A percentile compares a stretch with the other conserved stretches of the same genome.
Evolutionary conservation across 352 stramenopile genomes (phyloP).

Genomic region (Albugo laibachii): DNA sequence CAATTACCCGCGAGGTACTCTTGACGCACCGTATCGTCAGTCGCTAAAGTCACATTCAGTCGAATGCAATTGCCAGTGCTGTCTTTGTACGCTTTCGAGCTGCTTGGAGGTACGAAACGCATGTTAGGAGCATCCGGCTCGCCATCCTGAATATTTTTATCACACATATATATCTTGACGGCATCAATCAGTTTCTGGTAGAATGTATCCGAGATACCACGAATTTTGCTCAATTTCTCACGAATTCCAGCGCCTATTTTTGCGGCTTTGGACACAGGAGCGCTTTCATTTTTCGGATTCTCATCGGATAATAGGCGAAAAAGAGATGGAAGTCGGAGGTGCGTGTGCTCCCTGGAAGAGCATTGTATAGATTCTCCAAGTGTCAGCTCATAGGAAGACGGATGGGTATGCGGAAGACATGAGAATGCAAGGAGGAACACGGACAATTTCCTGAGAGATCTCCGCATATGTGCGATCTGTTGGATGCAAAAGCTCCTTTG

Average conservation of each 20-base stretch:
- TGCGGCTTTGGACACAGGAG: conserved; percentile 20
- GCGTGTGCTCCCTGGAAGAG: no score
- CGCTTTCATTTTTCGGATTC: background rate
- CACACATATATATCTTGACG: conserved; percentile 26
- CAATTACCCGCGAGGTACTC: conserved; percentile 17
- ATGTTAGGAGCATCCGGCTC: conserved; percentile 6
- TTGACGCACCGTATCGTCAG: conserved; percentile 10
- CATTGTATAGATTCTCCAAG: no score
- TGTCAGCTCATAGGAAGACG: no score
- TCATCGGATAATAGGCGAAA: no score
- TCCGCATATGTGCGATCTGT: no score
- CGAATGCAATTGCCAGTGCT: conserved; percentile 14
- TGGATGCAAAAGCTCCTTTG: no score
- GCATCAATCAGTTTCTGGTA: conserved; percentile 40
- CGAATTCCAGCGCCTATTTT: conserved; percentile 26
- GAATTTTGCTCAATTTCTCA: conserved; percentile 37
- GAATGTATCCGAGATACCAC: conserved; percentile 31
- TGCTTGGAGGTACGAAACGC: conserved; percentile 16
- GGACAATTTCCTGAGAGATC: no score
- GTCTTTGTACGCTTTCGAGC: conserved; percentile 20
- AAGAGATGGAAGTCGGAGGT: no score
- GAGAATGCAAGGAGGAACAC: no score
- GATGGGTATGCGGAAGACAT: no score
- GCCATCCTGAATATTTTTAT: conserved; percentile 13
- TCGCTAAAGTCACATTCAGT: conserved; percentile 6